These are phyloP conservation scores for Thinopyrum obtusiflorum DNA, from an alignment of 202 grass and related monocot genomes.

Conservation along the genomic window DNA sequence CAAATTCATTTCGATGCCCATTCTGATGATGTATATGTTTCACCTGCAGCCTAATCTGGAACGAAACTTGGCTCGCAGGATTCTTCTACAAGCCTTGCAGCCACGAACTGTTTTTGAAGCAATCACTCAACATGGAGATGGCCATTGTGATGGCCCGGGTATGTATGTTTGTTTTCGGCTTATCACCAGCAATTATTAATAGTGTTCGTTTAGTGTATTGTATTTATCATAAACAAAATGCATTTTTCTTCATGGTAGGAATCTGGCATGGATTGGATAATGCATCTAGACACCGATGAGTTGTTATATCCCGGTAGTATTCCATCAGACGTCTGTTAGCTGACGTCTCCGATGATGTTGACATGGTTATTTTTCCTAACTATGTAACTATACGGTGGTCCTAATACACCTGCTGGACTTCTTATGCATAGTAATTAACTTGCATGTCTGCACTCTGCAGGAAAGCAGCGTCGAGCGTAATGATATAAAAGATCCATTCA, in stretches of 20 bases:
- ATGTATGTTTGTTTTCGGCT: constrained; percentile 5
- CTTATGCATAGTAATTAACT: neutral
- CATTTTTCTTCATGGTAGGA: constrained; percentile 48
- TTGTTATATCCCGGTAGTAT: constrained; percentile 79
- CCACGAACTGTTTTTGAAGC: constrained; percentile 91
- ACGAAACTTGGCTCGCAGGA: constrained; percentile 79
- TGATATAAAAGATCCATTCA: constrained; percentile 89
- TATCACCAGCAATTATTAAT: neutral
- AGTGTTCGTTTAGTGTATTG: neutral
- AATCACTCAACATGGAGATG: constrained; percentile 99
- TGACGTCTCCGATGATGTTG: constrained; percentile 64
- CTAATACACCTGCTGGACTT: neutral
- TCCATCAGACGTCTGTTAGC: constrained; percentile 63
- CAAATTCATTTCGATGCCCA: neutral
- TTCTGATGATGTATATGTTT: neutral
- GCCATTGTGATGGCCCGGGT: constrained; percentile 88
- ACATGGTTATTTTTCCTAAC: constrained; percentile 86
- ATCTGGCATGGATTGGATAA: constrained; percentile 90
- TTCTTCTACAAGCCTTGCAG: constrained; percentile 99
- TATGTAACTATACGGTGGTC: constrained; percentile 49
- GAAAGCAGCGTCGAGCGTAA: constrained; percentile 86
- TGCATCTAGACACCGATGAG: constrained; percentile 94
- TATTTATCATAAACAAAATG: neutral
- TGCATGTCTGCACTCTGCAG: constrained; percentile 37
- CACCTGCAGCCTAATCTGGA: constrained; percentile 73